Evolutionary conservation across 257 asterid genomes (phyloP), one percentile per base, ranked within the genome.

Genomic region (Leptodermis oblonga): DNA sequence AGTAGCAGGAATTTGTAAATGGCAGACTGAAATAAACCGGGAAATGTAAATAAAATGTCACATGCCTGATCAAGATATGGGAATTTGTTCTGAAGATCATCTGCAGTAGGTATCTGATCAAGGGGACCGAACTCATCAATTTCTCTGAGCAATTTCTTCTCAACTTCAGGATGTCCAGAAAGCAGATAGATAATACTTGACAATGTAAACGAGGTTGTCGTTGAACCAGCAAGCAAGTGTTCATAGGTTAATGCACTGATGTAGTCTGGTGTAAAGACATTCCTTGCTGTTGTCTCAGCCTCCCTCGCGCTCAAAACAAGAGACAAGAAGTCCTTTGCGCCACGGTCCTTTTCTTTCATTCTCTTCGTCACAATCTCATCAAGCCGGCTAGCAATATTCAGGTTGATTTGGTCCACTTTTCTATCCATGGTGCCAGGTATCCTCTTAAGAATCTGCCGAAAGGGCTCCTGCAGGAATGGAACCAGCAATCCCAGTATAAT

Each of bases 191-290:
- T 72, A 55, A 85, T 76, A 25, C 83, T 73, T 18, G 99, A 91
- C 54, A 94, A 76, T 20, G 99, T 89, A 71, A 94, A 94, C 0
- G 99, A 94, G 0, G 97, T 94, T 0, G 99, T 91, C 11, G 97
- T 85, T 8, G 99, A 94, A 46, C 99, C 98, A 49, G 99, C 99
- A 70, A 94, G 61, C 67, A 94, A 79, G 68, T 94, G 99, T 77
- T 94, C 99, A 51, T 94, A 94, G 66, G 96, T 78, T 22, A 83
- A 96, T n/a, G 99, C 99, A 68, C 93, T 89, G 25, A 91, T 70
- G 56, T 87, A 85, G 71, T 94, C 99, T 5, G 86, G 65, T 4
- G 95, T 87, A 81, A 91, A 91, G 39, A 88, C 77, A 10, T 78
- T 77, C 80, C 82, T 85, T 7, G 92, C 79, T 22, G 70, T 74